These are phyloP conservation scores for Pharus latifolius DNA, from an alignment of 176 grass and related monocot species.

Conservation along the genomic window DNA sequence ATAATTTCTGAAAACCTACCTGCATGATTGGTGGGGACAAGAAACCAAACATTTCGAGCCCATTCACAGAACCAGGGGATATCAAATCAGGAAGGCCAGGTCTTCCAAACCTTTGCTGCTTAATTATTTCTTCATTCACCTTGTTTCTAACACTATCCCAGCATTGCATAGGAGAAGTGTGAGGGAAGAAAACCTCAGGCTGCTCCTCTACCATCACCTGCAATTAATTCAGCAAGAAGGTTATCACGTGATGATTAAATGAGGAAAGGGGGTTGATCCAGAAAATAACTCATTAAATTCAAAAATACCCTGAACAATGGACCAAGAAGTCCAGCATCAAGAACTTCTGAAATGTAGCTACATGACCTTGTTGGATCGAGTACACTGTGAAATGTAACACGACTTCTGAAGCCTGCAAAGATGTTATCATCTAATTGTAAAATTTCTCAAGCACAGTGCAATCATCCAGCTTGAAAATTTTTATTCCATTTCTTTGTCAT, in stretches of 20 bases:
- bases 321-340: conserved; percentile 59
- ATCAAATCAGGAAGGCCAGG: conserved; percentile 22
- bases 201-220: conserved; percentile 46
- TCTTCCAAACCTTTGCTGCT: conserved; percentile 20
- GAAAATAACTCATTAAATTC: not conserved
- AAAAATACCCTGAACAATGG: conserved; percentile 68
- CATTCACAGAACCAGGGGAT: conserved; percentile 28
- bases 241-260: not conserved
- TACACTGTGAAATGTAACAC: conserved; percentile 49
- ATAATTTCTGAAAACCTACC: conserved; percentile 23
- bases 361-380: conserved; percentile 55
- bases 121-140: conserved; percentile 56
- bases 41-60: conserved; percentile 89
- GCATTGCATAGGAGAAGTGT: conserved; percentile 39
- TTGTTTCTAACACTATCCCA: conserved; percentile 55
- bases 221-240: conserved; percentile 1
- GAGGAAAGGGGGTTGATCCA: not conserved
- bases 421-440: conserved; percentile 15
- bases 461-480: not conserved
- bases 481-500: conserved; percentile 2
- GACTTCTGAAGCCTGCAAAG: conserved; percentile 70
- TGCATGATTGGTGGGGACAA: conserved; percentile 45
- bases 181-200: conserved; percentile 42
- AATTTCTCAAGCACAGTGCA: not conserved
- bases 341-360: conserved; percentile 70